These are phyloP conservation scores for Cyclostephanos invisitatus DNA, from an alignment of 108 stramenopile genomes.

Conservation along the genomic window DNA sequence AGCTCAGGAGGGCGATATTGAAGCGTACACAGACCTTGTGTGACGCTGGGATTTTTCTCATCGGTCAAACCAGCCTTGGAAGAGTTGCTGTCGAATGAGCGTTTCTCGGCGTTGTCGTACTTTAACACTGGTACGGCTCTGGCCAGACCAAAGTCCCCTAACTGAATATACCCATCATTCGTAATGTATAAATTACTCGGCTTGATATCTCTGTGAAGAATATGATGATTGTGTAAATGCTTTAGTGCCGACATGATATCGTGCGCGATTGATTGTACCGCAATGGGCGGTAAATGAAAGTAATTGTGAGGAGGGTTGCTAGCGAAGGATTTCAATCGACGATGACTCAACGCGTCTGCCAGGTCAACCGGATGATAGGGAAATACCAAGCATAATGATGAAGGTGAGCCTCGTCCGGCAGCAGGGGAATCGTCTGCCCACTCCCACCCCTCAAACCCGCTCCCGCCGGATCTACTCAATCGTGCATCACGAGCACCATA, in stretches of 20 bases:
- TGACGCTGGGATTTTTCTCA: conserved; percentile 1
- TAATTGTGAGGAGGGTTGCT: conserved; percentile 27
- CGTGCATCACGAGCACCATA: conserved; percentile 32
- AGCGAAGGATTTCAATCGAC: conserved; percentile 42
- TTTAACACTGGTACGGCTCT: conserved; percentile 38
- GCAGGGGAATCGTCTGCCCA: conserved; percentile 16
- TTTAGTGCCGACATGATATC: conserved; percentile 76
- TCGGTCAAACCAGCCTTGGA: not conserved
- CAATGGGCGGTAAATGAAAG: conserved; percentile 23
- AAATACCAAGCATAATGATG: conserved; percentile 64
- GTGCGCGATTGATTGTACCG: conserved; percentile 54
- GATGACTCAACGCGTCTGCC: conserved; percentile 52
- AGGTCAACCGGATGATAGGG: conserved; percentile 79
- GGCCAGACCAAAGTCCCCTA: conserved; percentile 84
- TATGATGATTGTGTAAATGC: conserved; percentile 86
- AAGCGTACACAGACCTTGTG: conserved; percentile 67
- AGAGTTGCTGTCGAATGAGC: not conserved
- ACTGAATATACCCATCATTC: conserved; percentile 54
- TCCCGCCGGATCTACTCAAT: conserved; percentile 5
- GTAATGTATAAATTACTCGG: conserved; percentile 86
- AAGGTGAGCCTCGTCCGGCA: conserved; percentile 2
- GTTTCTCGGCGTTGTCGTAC: not conserved
- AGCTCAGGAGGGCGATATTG: conserved; percentile 84
- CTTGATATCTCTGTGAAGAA: conserved; percentile 95
- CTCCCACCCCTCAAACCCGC: conserved; percentile 30